Conservation (phyloP, 2,329 filamentous ascomycete species). For the Blastomyces gilchristii region DNA sequence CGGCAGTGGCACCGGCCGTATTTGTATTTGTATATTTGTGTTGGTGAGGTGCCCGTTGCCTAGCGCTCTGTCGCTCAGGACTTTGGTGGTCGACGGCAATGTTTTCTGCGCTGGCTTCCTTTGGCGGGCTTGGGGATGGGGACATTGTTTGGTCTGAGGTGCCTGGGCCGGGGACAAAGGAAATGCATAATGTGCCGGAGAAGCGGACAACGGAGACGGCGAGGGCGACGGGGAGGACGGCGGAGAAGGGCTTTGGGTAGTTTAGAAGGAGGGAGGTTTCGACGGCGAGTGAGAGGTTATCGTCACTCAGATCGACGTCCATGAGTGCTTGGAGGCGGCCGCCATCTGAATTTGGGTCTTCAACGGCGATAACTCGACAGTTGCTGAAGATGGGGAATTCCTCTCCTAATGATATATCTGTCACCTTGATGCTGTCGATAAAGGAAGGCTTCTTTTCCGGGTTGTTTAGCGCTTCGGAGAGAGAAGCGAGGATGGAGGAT, state of each 20-base stretch:
- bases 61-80: not conserved
- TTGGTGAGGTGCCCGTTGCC: not conserved
- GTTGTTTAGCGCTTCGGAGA: slow-evolving; percentile 83
- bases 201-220: slow-evolving; percentile 89
- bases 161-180: slow-evolving; percentile 64
- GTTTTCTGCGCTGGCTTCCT: not conserved
- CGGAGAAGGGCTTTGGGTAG: slow-evolving; percentile 81
- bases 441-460: slow-evolving; percentile 78
- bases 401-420: slow-evolving; percentile 85
- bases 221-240: slow-evolving; percentile 81
- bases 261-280: slow-evolving; percentile 93
- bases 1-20: slow-evolving; percentile 9
- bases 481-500: slow-evolving; percentile 61
- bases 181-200: slow-evolving; percentile 86
- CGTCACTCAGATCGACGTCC: slow-evolving; percentile 85
- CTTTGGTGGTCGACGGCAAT: slow-evolving; percentile 1
- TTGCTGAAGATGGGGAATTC: slow-evolving; percentile 99
- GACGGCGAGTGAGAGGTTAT: slow-evolving; percentile 87
- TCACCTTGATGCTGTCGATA: slow-evolving; percentile 85
- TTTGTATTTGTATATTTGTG: slow-evolving; percentile 19
- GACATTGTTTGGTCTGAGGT: slow-evolving; percentile 17
- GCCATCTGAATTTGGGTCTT: slow-evolving; percentile 48
- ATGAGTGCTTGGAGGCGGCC: slow-evolving; percentile 82
- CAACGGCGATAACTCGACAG: slow-evolving; percentile 83
- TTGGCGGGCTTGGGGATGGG: slow-evolving; percentile 23